phyloP scores from a whole-genome alignment of 2,329 filamentous ascomycete genomes.

The Exophiala aquamarina region DNA sequence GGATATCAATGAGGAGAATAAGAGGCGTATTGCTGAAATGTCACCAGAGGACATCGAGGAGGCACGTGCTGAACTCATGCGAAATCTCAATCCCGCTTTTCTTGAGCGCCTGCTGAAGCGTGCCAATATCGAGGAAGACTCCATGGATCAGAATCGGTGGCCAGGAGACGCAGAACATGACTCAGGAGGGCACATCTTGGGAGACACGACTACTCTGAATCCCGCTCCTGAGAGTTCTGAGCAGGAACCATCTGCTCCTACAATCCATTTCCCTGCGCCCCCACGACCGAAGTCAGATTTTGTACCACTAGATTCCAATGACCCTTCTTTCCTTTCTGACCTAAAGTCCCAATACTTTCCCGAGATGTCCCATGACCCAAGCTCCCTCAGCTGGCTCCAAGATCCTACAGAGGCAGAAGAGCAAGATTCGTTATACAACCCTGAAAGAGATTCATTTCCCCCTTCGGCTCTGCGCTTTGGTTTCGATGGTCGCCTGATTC shows the following conservation, averaged over 20 bases:
- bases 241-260: slow-evolving; percentile 21
- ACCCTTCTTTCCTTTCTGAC: slow-evolving; percentile 77
- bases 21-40: slow-evolving; percentile 72
- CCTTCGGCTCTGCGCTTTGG: slow-evolving; percentile 82
- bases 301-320: slow-evolving; percentile 78
- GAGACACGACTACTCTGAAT: slow-evolving; percentile 9
- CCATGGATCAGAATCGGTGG: slow-evolving; percentile 11
- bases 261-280: slow-evolving; percentile 47
- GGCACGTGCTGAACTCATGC: slow-evolving; percentile 77
- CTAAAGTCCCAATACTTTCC: slow-evolving; percentile 95
- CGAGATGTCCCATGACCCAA: slow-evolving; percentile 77
- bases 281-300: slow-evolving; percentile 46
- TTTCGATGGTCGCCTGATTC: slow-evolving; percentile 76
- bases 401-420: slow-evolving; percentile 65
- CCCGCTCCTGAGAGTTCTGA: background rate
- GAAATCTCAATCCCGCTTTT: slow-evolving; percentile 70
- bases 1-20: slow-evolving; percentile 82
- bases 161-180: slow-evolving; percentile 7
- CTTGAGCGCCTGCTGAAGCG: slow-evolving; percentile 74
- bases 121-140: slow-evolving; percentile 69
- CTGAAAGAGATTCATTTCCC: slow-evolving; percentile 61
- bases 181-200: background rate
- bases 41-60: slow-evolving; percentile 75
- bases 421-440: slow-evolving; percentile 74
- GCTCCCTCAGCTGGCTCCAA: slow-evolving; percentile 86